phyloP scores from a whole-genome alignment of 2,329 filamentous ascomycete species.

The Grosmannia serpens region DNA sequence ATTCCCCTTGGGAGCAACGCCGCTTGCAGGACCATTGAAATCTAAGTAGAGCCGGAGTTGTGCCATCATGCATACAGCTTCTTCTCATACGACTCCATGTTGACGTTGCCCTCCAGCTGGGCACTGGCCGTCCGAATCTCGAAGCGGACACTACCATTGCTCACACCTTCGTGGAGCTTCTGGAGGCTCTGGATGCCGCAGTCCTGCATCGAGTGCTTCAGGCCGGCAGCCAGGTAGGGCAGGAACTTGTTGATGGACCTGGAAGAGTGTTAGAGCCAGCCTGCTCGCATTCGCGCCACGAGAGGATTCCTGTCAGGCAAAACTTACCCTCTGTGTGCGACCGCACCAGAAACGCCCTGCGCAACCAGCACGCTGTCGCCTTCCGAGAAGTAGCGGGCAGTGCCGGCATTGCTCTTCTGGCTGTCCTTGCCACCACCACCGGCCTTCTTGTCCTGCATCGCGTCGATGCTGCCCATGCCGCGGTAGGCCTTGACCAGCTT shows the following conservation, averaged over 20 bases:
- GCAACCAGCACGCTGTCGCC: constrained; percentile 90
- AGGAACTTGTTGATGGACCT: constrained; percentile 87
- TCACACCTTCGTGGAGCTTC: constrained; percentile 65
- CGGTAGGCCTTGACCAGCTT: constrained; percentile 99
- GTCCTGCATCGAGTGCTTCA: constrained; percentile 97
- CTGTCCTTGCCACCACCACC: constrained; percentile 60
- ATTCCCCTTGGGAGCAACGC: not conserved
- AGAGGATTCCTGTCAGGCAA: not conserved
- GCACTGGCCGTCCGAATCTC: constrained; percentile 91
- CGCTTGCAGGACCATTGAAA: not conserved
- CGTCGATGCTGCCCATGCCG: constrained; percentile 97
- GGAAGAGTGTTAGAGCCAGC: not conserved
- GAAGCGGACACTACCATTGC: constrained; percentile 69
- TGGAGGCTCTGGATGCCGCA: constrained; percentile 73
- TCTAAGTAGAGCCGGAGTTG: too few relatives aligned
- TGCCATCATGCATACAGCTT: constrained; percentile 77
- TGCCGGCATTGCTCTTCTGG: constrained; percentile 82
- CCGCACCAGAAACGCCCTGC: constrained; percentile 85
- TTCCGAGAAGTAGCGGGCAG: constrained; percentile 96
- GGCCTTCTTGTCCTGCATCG: constrained; percentile 99
- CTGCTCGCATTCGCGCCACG: not conserved
- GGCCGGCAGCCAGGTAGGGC: constrained; percentile 85
- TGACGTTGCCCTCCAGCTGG: constrained; percentile 91
- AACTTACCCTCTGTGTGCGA: constrained; percentile 59
- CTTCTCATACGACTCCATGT: constrained; percentile 99